These are phyloP conservation scores for Gossypium anomalum DNA, from an alignment of 345 rosid genomes.

Conservation along the genomic window DNA sequence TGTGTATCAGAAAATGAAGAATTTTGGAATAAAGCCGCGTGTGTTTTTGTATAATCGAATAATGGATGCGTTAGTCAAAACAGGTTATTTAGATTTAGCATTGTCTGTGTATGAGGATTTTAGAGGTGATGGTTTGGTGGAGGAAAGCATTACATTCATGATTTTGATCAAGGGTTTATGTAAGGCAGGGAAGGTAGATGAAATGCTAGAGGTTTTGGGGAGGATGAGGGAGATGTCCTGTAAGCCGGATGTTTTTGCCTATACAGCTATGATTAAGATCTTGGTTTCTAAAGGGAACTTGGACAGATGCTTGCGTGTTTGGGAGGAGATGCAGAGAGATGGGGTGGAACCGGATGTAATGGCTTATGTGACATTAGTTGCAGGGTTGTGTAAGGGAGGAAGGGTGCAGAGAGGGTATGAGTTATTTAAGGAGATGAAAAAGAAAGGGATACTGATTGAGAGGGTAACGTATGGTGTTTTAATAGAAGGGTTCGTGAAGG, in stretches of 20 bases:
- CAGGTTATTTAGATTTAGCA: constrained; percentile 64
- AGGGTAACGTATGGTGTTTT: constrained; percentile 57
- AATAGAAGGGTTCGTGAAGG: constrained; percentile 63
- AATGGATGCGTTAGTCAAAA: constrained; percentile 66
- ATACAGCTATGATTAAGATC: constrained; percentile 67
- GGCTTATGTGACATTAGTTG: constrained; percentile 68
- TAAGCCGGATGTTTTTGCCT: constrained; percentile 86
- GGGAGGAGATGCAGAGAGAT: constrained; percentile 82
- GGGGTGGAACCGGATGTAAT: constrained; percentile 73
- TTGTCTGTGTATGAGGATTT: constrained; percentile 81
- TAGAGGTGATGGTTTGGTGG: constrained; percentile 57
- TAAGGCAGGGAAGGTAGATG: constrained; percentile 54
- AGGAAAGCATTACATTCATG: constrained; percentile 77
- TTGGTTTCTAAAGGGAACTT: constrained; percentile 59
- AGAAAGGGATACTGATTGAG: constrained; percentile 60
- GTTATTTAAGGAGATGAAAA: constrained; percentile 75
- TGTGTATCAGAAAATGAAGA: constrained; percentile 88
- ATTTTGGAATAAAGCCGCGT: constrained; percentile 62
- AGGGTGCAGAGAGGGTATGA: constrained; percentile 53
- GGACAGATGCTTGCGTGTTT: constrained; percentile 67
- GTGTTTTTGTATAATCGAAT: constrained; percentile 73
- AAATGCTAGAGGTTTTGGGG: constrained; percentile 56
- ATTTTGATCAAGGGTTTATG: constrained; percentile 74
- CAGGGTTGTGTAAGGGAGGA: constrained; percentile 61
- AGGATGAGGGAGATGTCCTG: constrained; percentile 66